phyloP scores from a whole-genome alignment of 1,284 basidiomycete species.

The Marasmius tenuissimus region DNA sequence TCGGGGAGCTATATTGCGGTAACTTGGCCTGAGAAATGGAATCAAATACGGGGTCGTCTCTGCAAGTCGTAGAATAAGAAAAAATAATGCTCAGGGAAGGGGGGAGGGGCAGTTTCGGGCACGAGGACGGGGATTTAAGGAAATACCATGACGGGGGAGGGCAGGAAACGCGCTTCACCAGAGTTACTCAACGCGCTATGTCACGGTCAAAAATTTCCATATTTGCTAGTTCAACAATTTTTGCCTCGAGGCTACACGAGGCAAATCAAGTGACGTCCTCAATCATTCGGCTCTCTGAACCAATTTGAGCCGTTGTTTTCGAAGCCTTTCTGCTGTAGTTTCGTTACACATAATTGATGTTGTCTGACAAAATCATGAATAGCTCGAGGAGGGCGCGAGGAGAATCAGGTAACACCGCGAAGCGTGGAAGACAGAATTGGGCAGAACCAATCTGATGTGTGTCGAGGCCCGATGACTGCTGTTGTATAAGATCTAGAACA shows the following conservation, averaged over 20 bases:
- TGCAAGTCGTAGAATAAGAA: not conserved
- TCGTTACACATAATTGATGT: not conserved
- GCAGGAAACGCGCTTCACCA: not conserved
- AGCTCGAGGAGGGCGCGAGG: not conserved
- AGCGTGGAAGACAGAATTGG: too few species aligned
- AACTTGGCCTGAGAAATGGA: not conserved
- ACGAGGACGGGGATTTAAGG: too few species aligned
- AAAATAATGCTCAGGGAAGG: not conserved
- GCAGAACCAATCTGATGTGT: too few species aligned
- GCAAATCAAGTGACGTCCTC: not conserved
- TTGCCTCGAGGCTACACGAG: constrained; percentile 5
- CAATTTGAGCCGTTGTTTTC: not conserved
- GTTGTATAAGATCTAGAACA: too few species aligned
- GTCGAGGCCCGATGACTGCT: too few species aligned
- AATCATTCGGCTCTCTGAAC: not conserved
- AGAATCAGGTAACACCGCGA: too few species aligned
- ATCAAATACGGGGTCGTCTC: not conserved
- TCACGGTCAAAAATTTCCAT: not conserved
- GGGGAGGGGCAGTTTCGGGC: not conserved
- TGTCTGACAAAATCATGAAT: not conserved
- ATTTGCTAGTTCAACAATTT: not conserved
- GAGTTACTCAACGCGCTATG: not conserved
- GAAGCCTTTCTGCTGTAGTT: not conserved
- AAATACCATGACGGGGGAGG: not conserved
- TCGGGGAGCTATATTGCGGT: too few species aligned